phyloP scores from a whole-genome alignment of 192 early-diverging fungal species.

The Pilobolus umbonatus region DNA sequence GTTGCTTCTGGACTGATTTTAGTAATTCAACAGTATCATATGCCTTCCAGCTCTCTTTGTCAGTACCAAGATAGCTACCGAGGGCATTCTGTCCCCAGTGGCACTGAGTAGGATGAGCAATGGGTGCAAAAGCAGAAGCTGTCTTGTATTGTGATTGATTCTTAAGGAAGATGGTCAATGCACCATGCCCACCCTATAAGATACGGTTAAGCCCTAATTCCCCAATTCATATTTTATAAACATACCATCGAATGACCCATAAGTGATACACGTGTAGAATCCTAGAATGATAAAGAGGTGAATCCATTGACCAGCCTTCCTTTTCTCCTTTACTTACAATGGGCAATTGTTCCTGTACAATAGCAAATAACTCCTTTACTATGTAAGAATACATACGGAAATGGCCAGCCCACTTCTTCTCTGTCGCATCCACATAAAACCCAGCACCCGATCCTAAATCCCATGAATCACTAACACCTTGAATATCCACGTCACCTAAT shows the following conservation, averaged over 20 bases:
- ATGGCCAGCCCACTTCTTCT: conserved; percentile 64
- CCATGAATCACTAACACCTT: conserved; percentile 67
- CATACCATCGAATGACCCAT: conserved; percentile 69
- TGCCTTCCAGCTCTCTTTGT: conserved; percentile 53
- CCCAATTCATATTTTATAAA: no score
- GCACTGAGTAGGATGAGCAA: conserved; percentile 65
- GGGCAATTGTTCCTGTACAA: conserved; percentile 51
- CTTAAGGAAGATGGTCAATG: conserved; percentile 69
- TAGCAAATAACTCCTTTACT: conserved; percentile 61
- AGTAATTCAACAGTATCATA: conserved; percentile 77
- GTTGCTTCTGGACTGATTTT: conserved; percentile 38
- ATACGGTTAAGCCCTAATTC: neutral
- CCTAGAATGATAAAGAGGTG: neutral
- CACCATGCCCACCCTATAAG: conserved; percentile 81
- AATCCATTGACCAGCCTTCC: neutral
- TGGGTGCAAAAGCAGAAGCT: conserved; percentile 81
- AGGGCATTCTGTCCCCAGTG: conserved; percentile 83
- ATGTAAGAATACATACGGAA: conserved; percentile 87
- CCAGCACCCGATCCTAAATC: conserved; percentile 67
- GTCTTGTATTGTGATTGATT: conserved; percentile 65
- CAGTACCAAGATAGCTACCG: conserved; percentile 63
- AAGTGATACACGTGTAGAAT: conserved; percentile 48
- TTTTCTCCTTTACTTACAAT: conserved; percentile 43
- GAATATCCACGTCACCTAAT: conserved; percentile 52
- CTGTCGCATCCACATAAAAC: conserved; percentile 75